Evolutionary conservation across 2,329 filamentous ascomycete genomes (phyloP).

Genomic region (Massarina eburnea): DNA sequence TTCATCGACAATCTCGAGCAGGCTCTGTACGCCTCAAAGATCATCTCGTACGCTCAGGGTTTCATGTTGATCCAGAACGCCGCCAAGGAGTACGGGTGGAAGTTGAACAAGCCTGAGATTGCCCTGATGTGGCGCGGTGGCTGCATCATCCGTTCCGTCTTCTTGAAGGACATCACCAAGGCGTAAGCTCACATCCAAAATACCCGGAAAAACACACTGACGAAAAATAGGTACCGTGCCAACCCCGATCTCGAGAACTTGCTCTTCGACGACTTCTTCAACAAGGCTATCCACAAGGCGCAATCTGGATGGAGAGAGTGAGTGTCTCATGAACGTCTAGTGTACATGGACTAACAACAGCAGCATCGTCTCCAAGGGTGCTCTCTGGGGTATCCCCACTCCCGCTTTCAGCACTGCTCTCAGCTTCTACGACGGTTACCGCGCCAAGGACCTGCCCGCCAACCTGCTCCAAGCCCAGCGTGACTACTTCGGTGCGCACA

Average conservation of each 20-base stretch:
- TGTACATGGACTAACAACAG: constrained; percentile 48
- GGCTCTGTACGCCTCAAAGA: constrained; percentile 98
- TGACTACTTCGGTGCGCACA: constrained; percentile 88
- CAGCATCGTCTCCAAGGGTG: constrained; percentile 80
- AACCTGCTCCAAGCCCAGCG: constrained; percentile 98
- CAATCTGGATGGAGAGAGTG: constrained; percentile 59
- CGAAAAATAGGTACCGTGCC: constrained; percentile 67
- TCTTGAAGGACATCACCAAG: constrained; percentile 98
- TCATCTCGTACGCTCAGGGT: constrained; percentile 98
- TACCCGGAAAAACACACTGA: constrained; percentile 6
- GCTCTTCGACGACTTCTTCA: constrained; percentile 99
- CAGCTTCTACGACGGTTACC: constrained; percentile 98
- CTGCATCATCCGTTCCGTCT: constrained; percentile 99
- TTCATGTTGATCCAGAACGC: constrained; percentile 99
- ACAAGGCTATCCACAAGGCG: constrained; percentile 96
- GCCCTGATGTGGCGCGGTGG: constrained; percentile 99
- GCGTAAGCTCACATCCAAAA: constrained; percentile 49
- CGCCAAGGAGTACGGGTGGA: constrained; percentile 94
- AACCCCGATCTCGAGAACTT: constrained; percentile 97
- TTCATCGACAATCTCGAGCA: constrained; percentile 98
- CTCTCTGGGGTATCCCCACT: constrained; percentile 91
- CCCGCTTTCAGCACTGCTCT: constrained; percentile 96
- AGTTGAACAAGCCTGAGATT: constrained; percentile 99
- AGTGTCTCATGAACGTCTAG: constrained; percentile 8
- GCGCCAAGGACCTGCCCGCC: constrained; percentile 93